These are phyloP conservation scores for Fusarium globosum DNA, from an alignment of 2,329 filamentous ascomycete genomes.

Conservation along the genomic window DNA sequence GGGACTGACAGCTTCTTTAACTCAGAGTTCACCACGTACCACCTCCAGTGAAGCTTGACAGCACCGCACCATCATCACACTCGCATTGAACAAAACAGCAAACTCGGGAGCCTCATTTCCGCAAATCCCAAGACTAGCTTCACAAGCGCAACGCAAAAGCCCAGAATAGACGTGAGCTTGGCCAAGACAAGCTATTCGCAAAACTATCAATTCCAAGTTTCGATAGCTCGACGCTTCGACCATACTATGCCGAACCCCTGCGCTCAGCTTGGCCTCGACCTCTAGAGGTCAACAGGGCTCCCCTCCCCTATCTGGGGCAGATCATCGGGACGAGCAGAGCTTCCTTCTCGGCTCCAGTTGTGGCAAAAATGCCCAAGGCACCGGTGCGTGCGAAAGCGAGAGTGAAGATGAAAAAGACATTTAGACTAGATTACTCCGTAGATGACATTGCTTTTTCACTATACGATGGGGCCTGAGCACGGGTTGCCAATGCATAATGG, in stretches of 20 bases:
- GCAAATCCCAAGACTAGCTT: background rate
- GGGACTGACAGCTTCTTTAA: constrained; percentile 28
- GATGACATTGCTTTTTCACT: background rate
- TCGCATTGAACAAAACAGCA: background rate
- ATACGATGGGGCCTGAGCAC: background rate
- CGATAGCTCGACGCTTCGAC: constrained; percentile 20
- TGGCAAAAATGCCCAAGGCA: constrained; percentile 6
- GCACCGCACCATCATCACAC: constrained; percentile 6
- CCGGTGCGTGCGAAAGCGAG: background rate
- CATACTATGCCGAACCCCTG: constrained; percentile 7
- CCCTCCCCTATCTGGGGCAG: constrained; percentile 5
- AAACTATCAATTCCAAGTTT: constrained; percentile 25
- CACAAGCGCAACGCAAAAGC: background rate
- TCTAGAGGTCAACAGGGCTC: background rate
- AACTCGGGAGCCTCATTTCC: constrained; percentile 17
- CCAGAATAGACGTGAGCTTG: constrained; percentile 6
- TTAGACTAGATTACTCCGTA: background rate
- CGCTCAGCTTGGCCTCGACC: constrained; percentile 33
- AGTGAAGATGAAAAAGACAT: background rate
- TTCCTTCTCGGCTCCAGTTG: constrained; percentile 6
- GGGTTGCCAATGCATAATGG: background rate
- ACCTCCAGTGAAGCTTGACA: background rate
- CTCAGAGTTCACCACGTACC: background rate
- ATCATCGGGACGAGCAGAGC: background rate
- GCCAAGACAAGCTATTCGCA: constrained; percentile 6